Evolutionary conservation across 108 stramenopile species (phyloP), one percentile per base, ranked within the genome.

Genomic region (Cyclotella choctawhatcheeana): DNA sequence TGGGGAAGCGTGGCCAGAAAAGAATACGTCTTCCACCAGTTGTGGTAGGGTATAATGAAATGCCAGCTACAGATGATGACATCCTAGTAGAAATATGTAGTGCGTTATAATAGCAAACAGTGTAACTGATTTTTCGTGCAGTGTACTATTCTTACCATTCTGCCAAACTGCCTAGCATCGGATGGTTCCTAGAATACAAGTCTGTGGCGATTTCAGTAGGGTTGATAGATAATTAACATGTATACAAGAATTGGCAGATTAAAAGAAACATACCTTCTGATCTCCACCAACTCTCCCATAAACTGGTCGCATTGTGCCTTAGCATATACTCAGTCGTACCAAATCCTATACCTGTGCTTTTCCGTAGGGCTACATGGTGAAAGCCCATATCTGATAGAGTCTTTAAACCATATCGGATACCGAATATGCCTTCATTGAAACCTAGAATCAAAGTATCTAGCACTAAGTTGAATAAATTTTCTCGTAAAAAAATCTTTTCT

Each of bases 271-370:
- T n/a, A n/a, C n/a, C 66, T 44, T 84, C 77, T 32, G 84, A 84
- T 32, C 71, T 59, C 64, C 64, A 77, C 73, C 78, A 82, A 31
- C 51, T 53, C 54, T 84, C 81, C 84, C 84, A 84, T 50, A 82
- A 25, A 12, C 72, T 84, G 44, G 80, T 84, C 22, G 76, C 80
- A 59, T 84, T 84, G 56, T 79, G 71, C 7, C 65, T 50, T 3
- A 83, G 20, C 77, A 83, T 83, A 22, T 83, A 83, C 25, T 74
- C 82, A 3, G 59, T 43, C 40, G 77, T 76, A 5, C 45, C 74
- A 40, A 76, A 30, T 5, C 74, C 74, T 29, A 76, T 37, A 44
- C 74, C 74, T 6, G 45, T 45, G 18, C 58, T 67, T 35, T 76
- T 76, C 44, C 67, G 26, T 24, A 76, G 29, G 5, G 74, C 74